phyloP scores from a whole-genome alignment of 2,329 filamentous ascomycete genomes.

The Colletotrichum aenigma region DNA sequence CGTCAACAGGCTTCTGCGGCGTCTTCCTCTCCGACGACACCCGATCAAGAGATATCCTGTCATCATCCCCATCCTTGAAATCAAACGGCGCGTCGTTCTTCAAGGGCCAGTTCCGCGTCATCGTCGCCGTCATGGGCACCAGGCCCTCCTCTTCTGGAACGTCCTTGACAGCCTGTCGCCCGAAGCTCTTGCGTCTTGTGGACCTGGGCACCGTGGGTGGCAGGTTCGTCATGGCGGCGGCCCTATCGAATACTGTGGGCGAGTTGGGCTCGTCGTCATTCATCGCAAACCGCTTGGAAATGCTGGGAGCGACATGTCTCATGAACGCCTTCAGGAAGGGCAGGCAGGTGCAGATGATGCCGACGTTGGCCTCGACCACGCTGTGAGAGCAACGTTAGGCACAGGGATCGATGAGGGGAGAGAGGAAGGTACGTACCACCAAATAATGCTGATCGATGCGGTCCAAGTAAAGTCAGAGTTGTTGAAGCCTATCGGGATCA shows the following conservation, averaged over 20 bases:
- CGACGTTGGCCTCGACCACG: slow-evolving; percentile 17
- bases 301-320: neutral
- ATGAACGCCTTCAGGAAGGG: slow-evolving; percentile 15
- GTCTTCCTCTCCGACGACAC: neutral
- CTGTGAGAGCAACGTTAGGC: neutral
- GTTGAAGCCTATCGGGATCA: slow-evolving; percentile 12
- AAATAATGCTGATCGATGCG: slow-evolving; percentile 17
- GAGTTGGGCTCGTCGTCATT: neutral
- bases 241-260: slow-evolving; percentile 4
- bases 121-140: neutral
- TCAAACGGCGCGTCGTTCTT: neutral
- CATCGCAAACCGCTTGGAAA: neutral
- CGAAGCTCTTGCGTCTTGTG: neutral
- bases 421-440: slow-evolving; percentile 11
- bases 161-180: neutral
- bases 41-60: neutral
- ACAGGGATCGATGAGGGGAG: neutral
- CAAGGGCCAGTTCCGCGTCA: neutral
- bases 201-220: neutral
- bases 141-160: neutral
- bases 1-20: neutral
- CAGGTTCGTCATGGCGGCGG: neutral
- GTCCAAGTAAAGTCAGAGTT: slow-evolving; percentile 16
- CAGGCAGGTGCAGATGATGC: slow-evolving; percentile 19
- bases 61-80: neutral